Evolutionary conservation across 1,139 yeast genomes (phyloP).

Genomic region (Meyerozyma guilliermondii): DNA sequence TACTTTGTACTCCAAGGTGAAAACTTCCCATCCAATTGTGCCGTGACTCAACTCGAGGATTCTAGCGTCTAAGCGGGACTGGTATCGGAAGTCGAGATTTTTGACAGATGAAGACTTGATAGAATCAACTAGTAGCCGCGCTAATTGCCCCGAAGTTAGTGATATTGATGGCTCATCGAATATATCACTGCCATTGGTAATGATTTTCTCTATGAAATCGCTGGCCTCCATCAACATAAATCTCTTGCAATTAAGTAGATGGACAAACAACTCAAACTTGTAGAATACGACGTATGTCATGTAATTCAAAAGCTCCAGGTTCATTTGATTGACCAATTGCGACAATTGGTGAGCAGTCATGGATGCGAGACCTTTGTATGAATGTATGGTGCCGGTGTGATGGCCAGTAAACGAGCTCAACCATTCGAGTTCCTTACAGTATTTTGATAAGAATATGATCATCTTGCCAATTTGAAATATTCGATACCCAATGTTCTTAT

Average conservation of each 20-base stretch:
- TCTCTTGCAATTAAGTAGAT: conserved; percentile 57
- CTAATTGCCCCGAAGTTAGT: conserved; percentile 62
- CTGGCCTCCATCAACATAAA: conserved; percentile 70
- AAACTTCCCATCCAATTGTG: conserved; percentile 83
- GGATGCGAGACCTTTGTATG: conserved; percentile 22
- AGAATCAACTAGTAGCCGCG: conserved; percentile 63
- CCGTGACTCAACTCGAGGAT: conserved; percentile 64
- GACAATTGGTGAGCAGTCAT: conserved; percentile 25
- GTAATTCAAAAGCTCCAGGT: conserved; percentile 52
- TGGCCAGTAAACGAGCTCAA: conserved; percentile 31
- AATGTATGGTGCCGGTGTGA: conserved; percentile 6
- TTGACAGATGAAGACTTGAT: conserved; percentile 59
- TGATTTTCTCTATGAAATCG: conserved; percentile 68
- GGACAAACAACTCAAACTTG: conserved; percentile 47
- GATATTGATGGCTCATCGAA: conserved; percentile 59
- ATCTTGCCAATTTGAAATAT: conserved; percentile 78
- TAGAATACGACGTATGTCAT: conserved; percentile 48
- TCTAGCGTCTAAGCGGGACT: conserved; percentile 68
- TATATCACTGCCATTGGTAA: conserved; percentile 49
- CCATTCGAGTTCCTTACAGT: conserved; percentile 61
- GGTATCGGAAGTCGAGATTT: conserved; percentile 22
- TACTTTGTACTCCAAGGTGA: conserved; percentile 77
- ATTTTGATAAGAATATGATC: conserved; percentile 58
- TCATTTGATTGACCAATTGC: conserved; percentile 43
- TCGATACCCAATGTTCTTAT: conserved; percentile 40